Evolutionary conservation across 495 filamentous ascomycete species (phyloP), one percentile per base, ranked within the genome.

Genomic region (Podospora conica): DNA sequence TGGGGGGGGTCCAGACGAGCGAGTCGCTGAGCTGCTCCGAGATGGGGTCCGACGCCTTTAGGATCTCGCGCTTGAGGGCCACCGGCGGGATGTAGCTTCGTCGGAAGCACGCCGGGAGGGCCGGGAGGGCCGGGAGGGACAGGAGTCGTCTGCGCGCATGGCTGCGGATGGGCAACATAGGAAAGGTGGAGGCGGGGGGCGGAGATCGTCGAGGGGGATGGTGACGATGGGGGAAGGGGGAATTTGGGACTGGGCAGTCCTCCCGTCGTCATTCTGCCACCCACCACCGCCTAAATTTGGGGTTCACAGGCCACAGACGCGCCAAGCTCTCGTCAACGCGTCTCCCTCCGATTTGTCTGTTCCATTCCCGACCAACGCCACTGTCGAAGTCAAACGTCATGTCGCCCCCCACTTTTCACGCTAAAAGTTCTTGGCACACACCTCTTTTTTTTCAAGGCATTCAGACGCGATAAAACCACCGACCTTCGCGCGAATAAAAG

Each of bases 141-240:
- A 9, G 29, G 7, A 58, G 55, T 12, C 18, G 22, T 28, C 20
- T 24, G 55, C 62, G 62, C 54, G 55, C 28, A 53, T 53, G 64
- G 56, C 28, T 40, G 55, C 64, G 33, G 18, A 57, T 24, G 15
- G 58, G 29, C 7, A 65, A 31, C 64, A 65, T 65, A 24, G 23
- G 57, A 24, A 60, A 21, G 56, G 59, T 24, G 2, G 11, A 28
- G 5, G 31, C 18, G 2, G 11, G 58, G 5, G 31, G 31, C 21
- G 25, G 64, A 27, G 64, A 15, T 66, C 33, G 61, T 55, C 12
- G 61, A 21, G 48, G 61, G 3, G 18, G 20, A 55, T n/a, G 31
- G 31, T 22, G 28, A 23, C 28, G 27, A 31, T 48, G 28, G 29
- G 9, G 22, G 27, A 24, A 3, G 3, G 15, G n/a, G 10, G 8